Evolutionary conservation across 73 alveolate genomes (phyloP).

Genomic region (Paramecium caudatum): DNA sequence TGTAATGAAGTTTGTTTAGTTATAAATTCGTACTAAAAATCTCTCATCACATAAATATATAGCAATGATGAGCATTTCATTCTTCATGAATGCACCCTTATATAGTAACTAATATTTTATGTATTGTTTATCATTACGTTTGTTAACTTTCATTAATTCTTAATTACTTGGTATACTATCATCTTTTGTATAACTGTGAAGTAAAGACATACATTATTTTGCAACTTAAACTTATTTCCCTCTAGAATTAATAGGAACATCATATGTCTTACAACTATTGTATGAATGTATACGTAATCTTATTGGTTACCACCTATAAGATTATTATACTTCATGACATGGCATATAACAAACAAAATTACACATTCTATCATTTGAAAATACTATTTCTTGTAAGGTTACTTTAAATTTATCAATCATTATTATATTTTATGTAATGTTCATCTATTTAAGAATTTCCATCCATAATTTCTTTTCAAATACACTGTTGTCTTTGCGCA

Average conservation of each 20-base stretch:
- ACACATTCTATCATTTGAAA: constrained; percentile 5
- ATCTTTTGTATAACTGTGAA: background rate
- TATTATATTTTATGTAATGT: background rate
- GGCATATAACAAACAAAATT: constrained; percentile 44
- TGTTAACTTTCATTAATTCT: constrained; percentile 29
- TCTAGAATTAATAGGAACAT: constrained; percentile 40
- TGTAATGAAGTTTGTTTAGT: background rate
- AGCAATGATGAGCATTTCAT: background rate
- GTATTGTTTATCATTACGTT: constrained; percentile 17
- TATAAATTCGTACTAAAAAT: constrained; percentile 13
- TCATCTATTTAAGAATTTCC: constrained; percentile 21
- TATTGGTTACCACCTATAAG: constrained; percentile 61
- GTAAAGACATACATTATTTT: background rate
- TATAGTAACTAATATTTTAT: constrained; percentile 38
- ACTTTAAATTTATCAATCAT: background rate
- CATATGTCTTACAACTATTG: background rate
- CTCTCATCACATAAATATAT: background rate
- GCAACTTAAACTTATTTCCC: constrained; percentile 10
- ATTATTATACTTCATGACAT: constrained; percentile 18
- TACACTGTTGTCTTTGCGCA: background rate
- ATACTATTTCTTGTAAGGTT: background rate
- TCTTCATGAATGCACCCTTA: constrained; percentile 46
- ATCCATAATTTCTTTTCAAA: constrained; percentile 45
- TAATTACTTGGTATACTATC: background rate
- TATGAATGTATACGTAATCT: constrained; percentile 41